Base-by-base conservation (phyloP, 495 filamentous ascomycete genomes). In the Oleoguttula mirabilis region DNA sequence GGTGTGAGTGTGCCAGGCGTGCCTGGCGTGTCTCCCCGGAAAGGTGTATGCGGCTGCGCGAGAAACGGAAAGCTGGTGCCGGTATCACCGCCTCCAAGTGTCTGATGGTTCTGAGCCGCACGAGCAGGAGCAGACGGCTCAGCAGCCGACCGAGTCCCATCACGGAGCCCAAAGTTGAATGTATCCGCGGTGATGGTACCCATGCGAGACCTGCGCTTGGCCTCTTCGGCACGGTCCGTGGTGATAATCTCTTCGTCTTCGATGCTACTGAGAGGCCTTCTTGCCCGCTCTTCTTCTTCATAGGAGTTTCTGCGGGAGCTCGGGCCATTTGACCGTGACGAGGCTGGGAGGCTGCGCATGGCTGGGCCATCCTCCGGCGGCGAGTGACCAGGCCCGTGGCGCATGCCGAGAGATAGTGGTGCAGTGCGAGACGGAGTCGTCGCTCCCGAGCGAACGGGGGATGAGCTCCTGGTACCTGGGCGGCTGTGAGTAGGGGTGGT, bases 131-230 rank as follows among this genome's bases (percentile, higher is more conserved):
- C 28, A 2, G 39, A 10, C 19, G 41, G 43, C 43, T 46, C 28
- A 12, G n/a, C n/a, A 5, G 24, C 3, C n/a, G n/a, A n/a, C 2
- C 25, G 15, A 7, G 43, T 46, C 25, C 43, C 43, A 24, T 46
- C 43, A 16, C 43, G 34, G 3, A 46, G 28, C 6, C 35, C 43
- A 24, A 46, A 46, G 15, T 46, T 34, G 43, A 46, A 39, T n/a
- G n/a, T n/a, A 32, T 32, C 41, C 12, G 7, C 25, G n/a, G 40
- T 27, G 24, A 34, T 12, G 10, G 17, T 30, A 17, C 28, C 36
- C 24, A 46, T 39, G 3, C 36, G 34, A 20, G 43, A 46, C 28
- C 16, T n/a, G 10, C 43, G 34, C 36, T 46, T 46, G 28, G 36
- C 34, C 8, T 46, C 35, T 31, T 46, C 43, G 6, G 43, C 43